These are phyloP conservation scores for Ceraceosorus bombacis DNA, from an alignment of 1,284 basidiomycete genomes.

Conservation along the genomic window DNA sequence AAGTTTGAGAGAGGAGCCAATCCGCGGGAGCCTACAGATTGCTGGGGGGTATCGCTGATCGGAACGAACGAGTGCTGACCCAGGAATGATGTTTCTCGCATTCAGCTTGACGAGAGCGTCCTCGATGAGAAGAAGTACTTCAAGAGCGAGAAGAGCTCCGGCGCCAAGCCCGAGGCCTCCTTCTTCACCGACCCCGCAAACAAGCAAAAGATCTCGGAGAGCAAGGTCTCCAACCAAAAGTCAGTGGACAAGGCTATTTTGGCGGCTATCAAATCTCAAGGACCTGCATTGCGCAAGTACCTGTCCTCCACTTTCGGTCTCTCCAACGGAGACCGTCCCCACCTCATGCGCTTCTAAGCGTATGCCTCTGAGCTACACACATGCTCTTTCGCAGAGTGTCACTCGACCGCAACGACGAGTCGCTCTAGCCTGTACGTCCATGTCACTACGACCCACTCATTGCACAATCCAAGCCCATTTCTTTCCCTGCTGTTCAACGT, in stretches of 20 bases:
- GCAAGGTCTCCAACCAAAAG: slow-evolving; percentile 90
- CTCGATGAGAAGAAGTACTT: slow-evolving; percentile 79
- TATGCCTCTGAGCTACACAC: neutral
- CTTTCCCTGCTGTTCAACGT: too few relatives aligned
- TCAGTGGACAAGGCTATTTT: slow-evolving; percentile 73
- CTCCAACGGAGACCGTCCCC: slow-evolving; percentile 84
- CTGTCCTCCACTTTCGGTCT: slow-evolving; percentile 87
- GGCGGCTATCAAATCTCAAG: slow-evolving; percentile 75
- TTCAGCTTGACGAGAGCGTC: slow-evolving; percentile 62
- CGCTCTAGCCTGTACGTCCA: too few relatives aligned
- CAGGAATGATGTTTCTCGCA: neutral
- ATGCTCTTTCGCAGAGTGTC: too few relatives aligned
- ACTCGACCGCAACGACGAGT: too few relatives aligned
- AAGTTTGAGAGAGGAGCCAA: too few relatives aligned
- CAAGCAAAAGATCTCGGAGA: slow-evolving; percentile 82
- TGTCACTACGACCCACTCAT: too few relatives aligned
- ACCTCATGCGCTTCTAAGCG: slow-evolving; percentile 72
- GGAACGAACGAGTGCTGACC: too few relatives aligned
- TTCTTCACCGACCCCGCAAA: slow-evolving; percentile 87
- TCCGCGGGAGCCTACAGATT: too few relatives aligned
- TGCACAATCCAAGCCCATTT: too few relatives aligned
- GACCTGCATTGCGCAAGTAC: slow-evolving; percentile 86
- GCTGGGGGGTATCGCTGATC: too few relatives aligned
- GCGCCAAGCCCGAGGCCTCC: slow-evolving; percentile 89
- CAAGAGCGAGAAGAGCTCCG: slow-evolving; percentile 54